Evolutionary conservation across 1,139 yeast species (phyloP), one percentile per base, ranked within the genome.

Genomic region (Debaryomyces robertsiae): DNA sequence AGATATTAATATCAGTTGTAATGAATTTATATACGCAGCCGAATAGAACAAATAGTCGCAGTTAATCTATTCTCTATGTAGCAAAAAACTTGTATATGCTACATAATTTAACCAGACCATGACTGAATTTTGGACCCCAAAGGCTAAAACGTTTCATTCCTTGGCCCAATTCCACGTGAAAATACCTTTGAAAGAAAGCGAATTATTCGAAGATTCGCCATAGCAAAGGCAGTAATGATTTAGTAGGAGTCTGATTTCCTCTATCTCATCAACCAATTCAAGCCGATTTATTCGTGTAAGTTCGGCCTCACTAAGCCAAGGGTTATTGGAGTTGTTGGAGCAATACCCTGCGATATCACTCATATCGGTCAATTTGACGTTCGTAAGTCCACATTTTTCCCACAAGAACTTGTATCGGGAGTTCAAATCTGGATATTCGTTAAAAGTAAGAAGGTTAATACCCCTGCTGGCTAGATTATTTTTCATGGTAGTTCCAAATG

Each of bases 191-290:
- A 39, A 39, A 3, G 31, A 5, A 25, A 5, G 15, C 14, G 28
- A 6, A 17, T 28, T 16, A 7, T 24, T 16, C n/a, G 36, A 16
- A 17, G 28, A 34, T 35, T 60, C 65, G 2, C 53, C 64, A 38
- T 59, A 63, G 14, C 55, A 46, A 29, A 63, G 45, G 42, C 95
- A 83, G 55, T 93, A 93, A 61, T 93, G 98, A 32, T 76, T 73
- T 47, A 88, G 77, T 43, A 93, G 69, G 31, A 93, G 65, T 48
- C 72, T 69, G 53, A 93, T 72, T 57, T 93, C 98, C 63, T 93
- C 98, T 10, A 89, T 65, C 59, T 93, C 98, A 62, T 93, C 98
- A 29, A 93, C 68, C 50, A 90, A 70, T 57, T 93, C 98, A 37
- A 91, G 68, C 23, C 65, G 58, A 41, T 79, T 74, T 1, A 90